Base-by-base conservation (phyloP, 169 alveolate species). In the Eimeria tenella region DNA sequence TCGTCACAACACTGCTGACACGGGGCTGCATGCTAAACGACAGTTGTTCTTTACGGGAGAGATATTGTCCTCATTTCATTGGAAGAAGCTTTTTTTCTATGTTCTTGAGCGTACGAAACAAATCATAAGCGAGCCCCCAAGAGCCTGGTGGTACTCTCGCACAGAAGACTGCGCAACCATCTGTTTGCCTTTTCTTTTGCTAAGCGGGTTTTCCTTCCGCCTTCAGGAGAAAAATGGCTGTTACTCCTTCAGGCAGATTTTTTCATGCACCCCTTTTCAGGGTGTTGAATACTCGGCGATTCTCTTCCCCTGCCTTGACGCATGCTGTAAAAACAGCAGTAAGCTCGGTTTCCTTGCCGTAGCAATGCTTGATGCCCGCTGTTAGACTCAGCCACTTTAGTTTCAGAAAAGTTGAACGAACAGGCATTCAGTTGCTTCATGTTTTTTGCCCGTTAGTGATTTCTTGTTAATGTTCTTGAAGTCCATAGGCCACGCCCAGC, bases 11-110 rank as follows among this genome's bases (percentile, higher is more conserved):
- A 4, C 5, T 75, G n/a, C 31, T 42, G 65, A 49, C 65, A 19
- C 7, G 86, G 86, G 86, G 86, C 86, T 75, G 86, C 86, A 75
- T 75, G 86, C 86, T 4, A 31, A 50, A 8, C 65, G 7, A 4
- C 50, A 11, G 60, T 49, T 49, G 17, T 63, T 50, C 17, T 19
- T 19, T 19, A 50, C 21, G 86, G 10, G 10, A 1, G 3, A 19
- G 21, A 7, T 19, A 5, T 4, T 23, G 4, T 15, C 6, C 50
- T 50, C 17, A 42, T 56, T 17, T 49, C 4, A 4, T 23, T 73
- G 19, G 0, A 75, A 8, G 19, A 50, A 75, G 8, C 63, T 6
- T 5, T 49, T 9, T 7, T 3, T 75, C 52, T 75, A 63, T 15
- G 42, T 75, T 25, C 42, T 50, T 58, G 0, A n/a, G 9, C 15